Percentiles rank a stretch among this genome's conserved stretches.
phyloP scores from a whole-genome alignment of 2,329 filamentous ascomycete genomes.

The Aspergillus flavus region DNA sequence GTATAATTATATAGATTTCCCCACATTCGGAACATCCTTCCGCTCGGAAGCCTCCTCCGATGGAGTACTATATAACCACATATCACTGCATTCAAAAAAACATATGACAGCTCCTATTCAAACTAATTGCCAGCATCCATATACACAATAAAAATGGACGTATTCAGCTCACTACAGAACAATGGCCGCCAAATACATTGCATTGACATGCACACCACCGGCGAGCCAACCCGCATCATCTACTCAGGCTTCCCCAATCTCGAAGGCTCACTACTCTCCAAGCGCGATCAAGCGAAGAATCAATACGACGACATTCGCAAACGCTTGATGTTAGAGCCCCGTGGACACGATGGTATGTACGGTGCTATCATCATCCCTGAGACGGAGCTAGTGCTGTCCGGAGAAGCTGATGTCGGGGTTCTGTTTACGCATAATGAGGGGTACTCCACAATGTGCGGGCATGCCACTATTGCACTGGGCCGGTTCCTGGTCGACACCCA shows the following conservation, averaged over 20 bases:
- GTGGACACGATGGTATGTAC: conserved; percentile 57
- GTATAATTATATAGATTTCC: neutral
- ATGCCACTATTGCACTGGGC: conserved; percentile 55
- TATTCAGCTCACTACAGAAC: neutral
- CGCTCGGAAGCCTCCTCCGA: neutral
- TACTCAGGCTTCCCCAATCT: conserved; percentile 44
- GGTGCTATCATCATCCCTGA: conserved; percentile 49
- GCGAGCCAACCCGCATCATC: conserved; percentile 54
- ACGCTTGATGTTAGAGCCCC: conserved; percentile 50
- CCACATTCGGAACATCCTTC: neutral
- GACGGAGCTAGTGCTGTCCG: conserved; percentile 44
- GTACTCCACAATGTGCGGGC: conserved; percentile 56
- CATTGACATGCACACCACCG: conserved; percentile 53
- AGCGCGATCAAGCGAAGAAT: conserved; percentile 41
- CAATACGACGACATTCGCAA: conserved; percentile 46
- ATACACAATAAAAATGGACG: neutral
- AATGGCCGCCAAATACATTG: conserved; percentile 25
- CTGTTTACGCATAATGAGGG: conserved; percentile 53
- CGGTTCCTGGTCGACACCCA: conserved; percentile 47
- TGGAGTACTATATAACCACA: neutral
- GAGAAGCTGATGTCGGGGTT: conserved; percentile 52
- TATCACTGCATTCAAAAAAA: neutral
- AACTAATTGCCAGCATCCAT: neutral
- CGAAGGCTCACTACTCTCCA: conserved; percentile 44
- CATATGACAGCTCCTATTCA: neutral